A percentile compares a stretch with the other conserved stretches of the same genome.
These are phyloP conservation scores for Pseudotulostoma volvatum DNA, from an alignment of 495 filamentous ascomycete species.

Conservation along the genomic window DNA sequence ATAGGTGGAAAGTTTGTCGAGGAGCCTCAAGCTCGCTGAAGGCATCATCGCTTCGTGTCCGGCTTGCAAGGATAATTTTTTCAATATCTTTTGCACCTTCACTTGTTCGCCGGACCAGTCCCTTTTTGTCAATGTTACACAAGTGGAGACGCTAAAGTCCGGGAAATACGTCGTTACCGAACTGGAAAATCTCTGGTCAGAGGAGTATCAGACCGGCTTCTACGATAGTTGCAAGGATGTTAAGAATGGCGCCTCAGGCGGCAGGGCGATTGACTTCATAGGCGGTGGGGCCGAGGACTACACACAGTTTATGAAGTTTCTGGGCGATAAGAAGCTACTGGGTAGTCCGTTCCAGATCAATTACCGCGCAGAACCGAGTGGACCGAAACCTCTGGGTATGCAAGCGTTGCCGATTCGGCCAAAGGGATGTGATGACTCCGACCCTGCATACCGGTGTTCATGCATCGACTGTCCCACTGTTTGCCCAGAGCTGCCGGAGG, in stretches of 20 bases:
- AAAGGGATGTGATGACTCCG: conserved; percentile 75
- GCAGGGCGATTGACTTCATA: conserved; percentile 84
- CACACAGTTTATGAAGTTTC: conserved; percentile 64
- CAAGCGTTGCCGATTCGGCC: conserved; percentile 43
- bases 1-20: conserved; percentile 59
- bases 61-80: conserved; percentile 93
- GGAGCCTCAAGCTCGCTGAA: conserved; percentile 73
- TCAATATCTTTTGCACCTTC: conserved; percentile 92
- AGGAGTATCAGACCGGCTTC: conserved; percentile 75
- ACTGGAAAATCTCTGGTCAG: conserved; percentile 75
- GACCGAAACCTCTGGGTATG: conserved; percentile 43
- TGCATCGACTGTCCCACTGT: conserved; percentile 82
- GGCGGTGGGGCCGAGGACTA: conserved; percentile 91
- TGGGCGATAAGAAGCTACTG: conserved; percentile 76
- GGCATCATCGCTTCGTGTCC: conserved; percentile 82
- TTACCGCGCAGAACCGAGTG: conserved; percentile 47
- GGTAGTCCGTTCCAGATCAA: conserved; percentile 97
- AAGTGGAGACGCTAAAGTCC: conserved; percentile 44
- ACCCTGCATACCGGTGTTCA: conserved; percentile 72
- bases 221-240: conserved; percentile 97
- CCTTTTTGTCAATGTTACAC: conserved; percentile 84
- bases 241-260: conserved; percentile 87
- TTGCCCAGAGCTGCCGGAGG: conserved; percentile 62
- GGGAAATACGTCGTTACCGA: conserved; percentile 67
- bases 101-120: conserved; percentile 96